Evolutionary conservation across 1,284 basidiomycete species (phyloP).

Genomic region (Ganoderma resinaceum): DNA sequence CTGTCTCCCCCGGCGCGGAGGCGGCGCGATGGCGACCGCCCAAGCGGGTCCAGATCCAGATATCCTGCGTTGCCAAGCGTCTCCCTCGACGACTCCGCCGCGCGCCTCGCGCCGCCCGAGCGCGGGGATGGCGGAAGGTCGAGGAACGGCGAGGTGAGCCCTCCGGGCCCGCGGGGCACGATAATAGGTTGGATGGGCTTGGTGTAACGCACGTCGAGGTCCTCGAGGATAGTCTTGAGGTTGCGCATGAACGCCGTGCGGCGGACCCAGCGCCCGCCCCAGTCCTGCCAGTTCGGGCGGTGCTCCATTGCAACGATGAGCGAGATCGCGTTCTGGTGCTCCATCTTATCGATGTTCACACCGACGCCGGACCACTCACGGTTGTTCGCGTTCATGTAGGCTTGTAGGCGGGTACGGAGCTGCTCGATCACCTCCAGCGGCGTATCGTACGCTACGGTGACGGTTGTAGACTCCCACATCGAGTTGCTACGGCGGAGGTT

Average conservation of each 20-base stretch:
- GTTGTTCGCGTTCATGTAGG: slow-evolving; percentile 70
- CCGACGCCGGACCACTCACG: slow-evolving; percentile 75
- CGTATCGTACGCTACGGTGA: slow-evolving; percentile 71
- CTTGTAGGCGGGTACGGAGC: slow-evolving; percentile 62
- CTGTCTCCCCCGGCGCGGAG: slow-evolving; percentile 28
- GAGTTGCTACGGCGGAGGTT: slow-evolving; percentile 79
- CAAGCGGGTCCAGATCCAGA: slow-evolving; percentile 30
- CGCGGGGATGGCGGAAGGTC: slow-evolving; percentile 27
- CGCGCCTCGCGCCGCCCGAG: slow-evolving; percentile 8
- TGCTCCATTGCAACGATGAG: slow-evolving; percentile 81
- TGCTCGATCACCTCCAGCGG: slow-evolving; percentile 74
- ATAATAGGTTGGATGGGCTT: slow-evolving; percentile 77
- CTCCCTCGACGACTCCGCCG: slow-evolving; percentile 24
- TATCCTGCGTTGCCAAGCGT: slow-evolving; percentile 38
- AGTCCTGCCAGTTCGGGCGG: slow-evolving; percentile 87
- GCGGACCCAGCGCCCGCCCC: slow-evolving; percentile 80
- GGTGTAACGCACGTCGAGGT: slow-evolving; percentile 73
- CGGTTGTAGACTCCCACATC: slow-evolving; percentile 74
- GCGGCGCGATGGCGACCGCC: slow-evolving; percentile 32
- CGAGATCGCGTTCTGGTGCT: slow-evolving; percentile 74
- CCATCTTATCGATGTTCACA: slow-evolving; percentile 80
- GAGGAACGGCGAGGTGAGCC: slow-evolving; percentile 20
- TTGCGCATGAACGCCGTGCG: slow-evolving; percentile 77
- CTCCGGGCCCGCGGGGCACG: slow-evolving; percentile 46
- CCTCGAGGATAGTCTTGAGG: slow-evolving; percentile 73